These are phyloP conservation scores for Euphrasia confusa DNA, from an alignment of 257 asterid genomes.

Conservation along the genomic window DNA sequence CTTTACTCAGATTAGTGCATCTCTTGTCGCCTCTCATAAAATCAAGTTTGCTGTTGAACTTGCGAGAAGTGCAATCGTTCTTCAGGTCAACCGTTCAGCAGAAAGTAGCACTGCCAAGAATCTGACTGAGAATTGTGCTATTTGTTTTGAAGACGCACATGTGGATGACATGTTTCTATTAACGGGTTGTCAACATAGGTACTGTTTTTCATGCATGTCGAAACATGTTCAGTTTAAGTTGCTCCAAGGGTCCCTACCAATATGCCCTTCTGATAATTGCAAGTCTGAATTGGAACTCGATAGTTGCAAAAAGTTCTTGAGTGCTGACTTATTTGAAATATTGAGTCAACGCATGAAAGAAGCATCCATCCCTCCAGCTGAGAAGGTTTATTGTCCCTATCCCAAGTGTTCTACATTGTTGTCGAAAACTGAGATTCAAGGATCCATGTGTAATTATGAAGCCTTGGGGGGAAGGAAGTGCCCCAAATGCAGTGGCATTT, in stretches of 20 bases:
- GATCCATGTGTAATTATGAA: background rate
- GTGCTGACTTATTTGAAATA: background rate
- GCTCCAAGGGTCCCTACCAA: conserved; percentile 1
- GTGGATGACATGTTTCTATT: background rate
- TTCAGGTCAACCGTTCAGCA: background rate
- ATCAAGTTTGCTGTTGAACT: conserved; percentile 40
- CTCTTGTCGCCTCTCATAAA: conserved; percentile 27
- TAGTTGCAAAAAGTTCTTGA: conserved; percentile 10
- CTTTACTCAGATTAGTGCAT: conserved; percentile 18
- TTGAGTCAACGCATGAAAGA: conserved; percentile 9
- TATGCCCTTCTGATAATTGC: conserved; percentile 5
- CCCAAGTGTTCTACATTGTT: conserved; percentile 7
- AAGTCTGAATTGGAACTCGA: background rate
- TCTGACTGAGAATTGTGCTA: conserved; percentile 5
- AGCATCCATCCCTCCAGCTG: background rate
- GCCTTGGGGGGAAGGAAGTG: conserved; percentile 29
- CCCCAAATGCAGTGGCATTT: conserved; percentile 41
- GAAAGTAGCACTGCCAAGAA: background rate
- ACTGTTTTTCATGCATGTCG: conserved; percentile 11
- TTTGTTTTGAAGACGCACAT: conserved; percentile 6
- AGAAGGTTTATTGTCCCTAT: conserved; percentile 9
- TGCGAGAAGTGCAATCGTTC: conserved; percentile 29
- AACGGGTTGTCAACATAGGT: background rate
- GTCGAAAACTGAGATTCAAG: conserved; percentile 3
- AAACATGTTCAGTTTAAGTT: conserved; percentile 7